Evolutionary conservation across 805 yeast species (phyloP).

Genomic region (Tanozyma kutaoensis): DNA sequence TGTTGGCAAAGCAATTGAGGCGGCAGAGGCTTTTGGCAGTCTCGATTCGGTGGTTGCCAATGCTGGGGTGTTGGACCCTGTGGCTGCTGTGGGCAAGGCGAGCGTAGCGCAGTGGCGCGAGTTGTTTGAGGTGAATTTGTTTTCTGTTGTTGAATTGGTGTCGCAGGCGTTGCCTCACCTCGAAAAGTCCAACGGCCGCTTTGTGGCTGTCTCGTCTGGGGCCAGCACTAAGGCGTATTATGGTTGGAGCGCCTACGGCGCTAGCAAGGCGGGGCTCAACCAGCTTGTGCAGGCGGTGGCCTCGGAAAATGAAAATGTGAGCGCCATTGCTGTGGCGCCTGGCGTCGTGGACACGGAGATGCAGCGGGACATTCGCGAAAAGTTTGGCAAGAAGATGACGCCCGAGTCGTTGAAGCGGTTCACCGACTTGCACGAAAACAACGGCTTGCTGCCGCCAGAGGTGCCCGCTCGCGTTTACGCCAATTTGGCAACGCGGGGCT

Average conservation of each 20-base stretch:
- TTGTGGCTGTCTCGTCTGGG: constrained; percentile 81
- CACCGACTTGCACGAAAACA: constrained; percentile 42
- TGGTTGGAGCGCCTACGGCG: constrained; percentile 89
- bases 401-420: constrained; percentile 47
- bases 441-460: constrained; percentile 49
- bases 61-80: constrained; percentile 81
- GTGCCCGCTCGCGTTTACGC: constrained; percentile 65
- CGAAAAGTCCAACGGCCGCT: constrained; percentile 40
- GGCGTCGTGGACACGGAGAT: constrained; percentile 89
- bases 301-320: constrained; percentile 47
- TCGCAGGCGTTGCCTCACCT: constrained; percentile 44
- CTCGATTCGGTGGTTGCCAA: constrained; percentile 59
- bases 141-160: constrained; percentile 56
- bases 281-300: constrained; percentile 58
- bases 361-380: constrained; percentile 72
- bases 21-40: constrained; percentile 40
- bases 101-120: constrained; percentile 44
- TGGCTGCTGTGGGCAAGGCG: constrained; percentile 36
- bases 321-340: constrained; percentile 70
- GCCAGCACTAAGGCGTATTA: constrained; percentile 51
- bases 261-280: constrained; percentile 85
- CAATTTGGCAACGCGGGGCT: constrained; percentile 49
- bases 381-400: constrained; percentile 47
- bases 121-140: constrained; percentile 65
- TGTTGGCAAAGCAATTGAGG: constrained; percentile 23